Evolutionary conservation across 2,329 filamentous ascomycete genomes (phyloP).

Genomic region (Pseudomassariella vexata): DNA sequence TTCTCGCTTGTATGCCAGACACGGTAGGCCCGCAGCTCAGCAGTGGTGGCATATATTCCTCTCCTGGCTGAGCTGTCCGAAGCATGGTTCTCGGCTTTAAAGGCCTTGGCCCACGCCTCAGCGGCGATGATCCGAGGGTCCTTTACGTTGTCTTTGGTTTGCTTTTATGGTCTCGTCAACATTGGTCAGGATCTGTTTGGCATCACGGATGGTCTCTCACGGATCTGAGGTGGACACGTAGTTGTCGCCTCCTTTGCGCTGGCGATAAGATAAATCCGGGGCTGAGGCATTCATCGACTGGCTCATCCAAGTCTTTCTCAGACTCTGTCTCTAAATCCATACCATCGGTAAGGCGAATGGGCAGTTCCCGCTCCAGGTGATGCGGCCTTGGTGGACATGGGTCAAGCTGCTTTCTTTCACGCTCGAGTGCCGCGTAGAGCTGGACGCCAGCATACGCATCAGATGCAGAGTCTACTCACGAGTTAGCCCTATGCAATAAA

Average conservation of each 20-base stretch:
- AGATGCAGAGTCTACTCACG: slow-evolving; percentile 62
- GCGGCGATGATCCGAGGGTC: slow-evolving; percentile 40
- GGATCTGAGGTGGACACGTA: slow-evolving; percentile 1
- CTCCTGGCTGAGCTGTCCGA: neutral
- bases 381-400: slow-evolving; percentile 68
- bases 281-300: slow-evolving; percentile 1
- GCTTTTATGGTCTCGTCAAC: no score
- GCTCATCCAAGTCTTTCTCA: slow-evolving; percentile 11
- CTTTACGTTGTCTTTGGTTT: slow-evolving; percentile 15
- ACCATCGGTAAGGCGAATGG: slow-evolving; percentile 52
- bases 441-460: slow-evolving; percentile 78
- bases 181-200: no score
- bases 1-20: slow-evolving; percentile 54
- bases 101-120: slow-evolving; percentile 30
- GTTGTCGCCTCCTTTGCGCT: slow-evolving; percentile 7
- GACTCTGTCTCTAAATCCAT: slow-evolving; percentile 21
- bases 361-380: slow-evolving; percentile 59
- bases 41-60: slow-evolving; percentile 6
- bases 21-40: slow-evolving; percentile 52
- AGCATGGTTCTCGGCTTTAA: slow-evolving; percentile 23
- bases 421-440: slow-evolving; percentile 66
- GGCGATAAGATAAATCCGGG: slow-evolving; percentile 6
- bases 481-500: slow-evolving; percentile 15
- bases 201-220: slow-evolving; percentile 3
- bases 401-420: slow-evolving; percentile 57